These are phyloP conservation scores for Lecanicillium sp. DNA, from an alignment of 2,329 filamentous ascomycete species.

Conservation along the genomic window DNA sequence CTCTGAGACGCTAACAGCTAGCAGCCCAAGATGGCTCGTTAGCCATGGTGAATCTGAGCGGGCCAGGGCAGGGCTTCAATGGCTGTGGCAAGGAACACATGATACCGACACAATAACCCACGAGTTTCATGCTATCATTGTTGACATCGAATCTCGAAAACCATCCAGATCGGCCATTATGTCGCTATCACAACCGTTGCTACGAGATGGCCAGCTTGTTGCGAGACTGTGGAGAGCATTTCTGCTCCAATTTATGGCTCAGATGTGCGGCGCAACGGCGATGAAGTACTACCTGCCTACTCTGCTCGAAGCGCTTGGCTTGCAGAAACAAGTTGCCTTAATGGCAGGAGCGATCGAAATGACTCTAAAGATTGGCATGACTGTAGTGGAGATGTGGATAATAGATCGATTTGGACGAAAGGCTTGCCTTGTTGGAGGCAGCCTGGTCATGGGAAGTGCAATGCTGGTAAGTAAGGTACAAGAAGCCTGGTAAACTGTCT, in stretches of 20 bases:
- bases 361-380: slow-evolving; percentile 49
- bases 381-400: slow-evolving; percentile 47
- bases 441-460: slow-evolving; percentile 43
- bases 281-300: slow-evolving; percentile 55
- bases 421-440: slow-evolving; percentile 39
- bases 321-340: slow-evolving; percentile 38
- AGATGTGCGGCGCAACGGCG: slow-evolving; percentile 51
- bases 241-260: slow-evolving; percentile 51
- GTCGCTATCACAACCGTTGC: slow-evolving; percentile 30
- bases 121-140: slow-evolving; percentile 38
- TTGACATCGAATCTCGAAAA: slow-evolving; percentile 32
- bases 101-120: slow-evolving; percentile 26
- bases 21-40: slow-evolving; percentile 48
- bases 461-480: slow-evolving; percentile 35
- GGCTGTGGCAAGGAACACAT: slow-evolving; percentile 39
- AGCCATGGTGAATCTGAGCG: slow-evolving; percentile 36
- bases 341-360: slow-evolving; percentile 49
- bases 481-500: neutral
- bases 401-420: slow-evolving; percentile 46
- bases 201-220: slow-evolving; percentile 39
- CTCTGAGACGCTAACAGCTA: slow-evolving; percentile 4
- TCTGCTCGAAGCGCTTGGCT: slow-evolving; percentile 42
- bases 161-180: slow-evolving; percentile 15
- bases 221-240: slow-evolving; percentile 48
- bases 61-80: slow-evolving; percentile 36